Conservation (phyloP, 306 rosid genomes). For the Cicer cuneatum region DNA sequence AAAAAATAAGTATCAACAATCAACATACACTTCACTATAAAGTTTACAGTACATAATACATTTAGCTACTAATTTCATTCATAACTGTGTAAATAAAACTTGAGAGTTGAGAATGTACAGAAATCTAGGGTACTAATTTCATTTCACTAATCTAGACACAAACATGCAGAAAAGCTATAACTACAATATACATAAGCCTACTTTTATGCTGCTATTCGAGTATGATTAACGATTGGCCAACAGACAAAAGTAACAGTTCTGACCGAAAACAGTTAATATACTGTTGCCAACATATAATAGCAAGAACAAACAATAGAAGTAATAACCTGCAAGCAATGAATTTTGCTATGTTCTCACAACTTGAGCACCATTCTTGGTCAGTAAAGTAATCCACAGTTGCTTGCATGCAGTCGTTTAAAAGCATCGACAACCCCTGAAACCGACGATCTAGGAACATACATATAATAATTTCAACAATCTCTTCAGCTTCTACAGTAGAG, state of each 20-base stretch:
- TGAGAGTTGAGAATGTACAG: conserved; percentile 1
- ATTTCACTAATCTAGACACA: background rate
- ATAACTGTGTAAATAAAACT: background rate
- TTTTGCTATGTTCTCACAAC: conserved; percentile 80
- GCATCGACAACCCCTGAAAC: conserved; percentile 71
- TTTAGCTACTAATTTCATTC: background rate
- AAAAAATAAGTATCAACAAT: conserved; percentile 31
- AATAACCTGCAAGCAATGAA: conserved; percentile 80
- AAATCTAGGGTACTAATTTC: conserved; percentile 5
- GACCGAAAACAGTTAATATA: background rate
- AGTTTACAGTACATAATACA: conserved; percentile 18
- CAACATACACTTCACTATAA: conserved; percentile 12
- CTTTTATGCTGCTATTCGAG: conserved; percentile 13
- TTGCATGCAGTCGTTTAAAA: conserved; percentile 71
- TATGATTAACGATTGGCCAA: conserved; percentile 3
- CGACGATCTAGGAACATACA: conserved; percentile 77
- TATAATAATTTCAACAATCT: conserved; percentile 69
- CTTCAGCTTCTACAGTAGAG: conserved; percentile 79
- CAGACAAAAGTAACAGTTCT: conserved; percentile 6
- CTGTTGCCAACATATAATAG: conserved; percentile 19
- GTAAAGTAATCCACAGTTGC: conserved; percentile 72
- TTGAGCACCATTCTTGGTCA: conserved; percentile 72
- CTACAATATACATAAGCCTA: background rate
- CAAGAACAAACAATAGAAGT: conserved; percentile 28
- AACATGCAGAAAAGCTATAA: conserved; percentile 20